A percentile compares a stretch with the other conserved stretches of the same genome.
phyloP scores from a whole-genome alignment of 345 rosid species.

The Gossypium ekmanianum region DNA sequence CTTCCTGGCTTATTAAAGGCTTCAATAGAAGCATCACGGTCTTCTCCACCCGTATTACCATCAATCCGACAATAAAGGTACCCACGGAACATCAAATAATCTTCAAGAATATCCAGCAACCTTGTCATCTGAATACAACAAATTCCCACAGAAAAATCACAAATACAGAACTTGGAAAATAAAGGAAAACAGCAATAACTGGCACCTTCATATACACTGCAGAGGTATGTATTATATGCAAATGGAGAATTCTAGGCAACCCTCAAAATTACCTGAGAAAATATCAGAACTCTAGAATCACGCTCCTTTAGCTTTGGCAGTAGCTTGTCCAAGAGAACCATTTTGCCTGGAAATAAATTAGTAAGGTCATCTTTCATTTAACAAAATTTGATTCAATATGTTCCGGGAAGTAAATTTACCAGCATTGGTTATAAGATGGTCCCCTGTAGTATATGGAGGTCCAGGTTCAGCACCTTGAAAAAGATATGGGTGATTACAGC shows the following conservation, averaged over 20 bases:
- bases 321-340: constrained; percentile 96
- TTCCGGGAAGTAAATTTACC: constrained; percentile 39
- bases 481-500: constrained; percentile 99
- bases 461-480: constrained; percentile 99
- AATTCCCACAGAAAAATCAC: constrained; percentile 10
- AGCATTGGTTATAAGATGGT: constrained; percentile 84
- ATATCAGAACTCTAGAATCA: constrained; percentile 95
- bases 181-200: not conserved
- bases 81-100: constrained; percentile 86
- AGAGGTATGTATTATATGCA: not conserved
- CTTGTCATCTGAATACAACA: constrained; percentile 80
- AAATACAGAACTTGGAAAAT: not conserved
- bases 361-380: not conserved
- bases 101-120: constrained; percentile 96
- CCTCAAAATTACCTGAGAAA: constrained; percentile 68
- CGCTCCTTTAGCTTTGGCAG: constrained; percentile 96
- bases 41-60: constrained; percentile 99
- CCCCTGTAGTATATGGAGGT: constrained; percentile 98
- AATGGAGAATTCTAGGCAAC: not conserved
- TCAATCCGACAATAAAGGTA: constrained; percentile 93
- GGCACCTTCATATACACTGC: not conserved
- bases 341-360: constrained; percentile 60
- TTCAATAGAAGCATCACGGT: constrained; percentile 97
- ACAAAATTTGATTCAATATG: constrained; percentile 1
- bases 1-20: constrained; percentile 94